Evolutionary conservation across 1,284 basidiomycete genomes (phyloP).

Genomic region (Melampsora allii-populina): DNA sequence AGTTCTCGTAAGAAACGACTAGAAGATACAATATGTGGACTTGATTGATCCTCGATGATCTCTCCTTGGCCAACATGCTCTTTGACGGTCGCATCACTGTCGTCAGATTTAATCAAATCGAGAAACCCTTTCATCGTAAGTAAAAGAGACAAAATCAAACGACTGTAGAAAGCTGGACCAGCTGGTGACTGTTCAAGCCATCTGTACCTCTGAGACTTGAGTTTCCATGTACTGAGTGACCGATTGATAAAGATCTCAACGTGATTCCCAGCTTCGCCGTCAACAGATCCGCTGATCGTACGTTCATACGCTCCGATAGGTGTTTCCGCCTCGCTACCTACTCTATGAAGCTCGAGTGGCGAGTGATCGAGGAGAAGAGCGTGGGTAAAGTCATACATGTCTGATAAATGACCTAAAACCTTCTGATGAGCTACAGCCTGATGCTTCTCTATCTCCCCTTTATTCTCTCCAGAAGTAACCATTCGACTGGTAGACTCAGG

Average conservation of each 20-base stretch:
- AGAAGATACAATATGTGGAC: neutral
- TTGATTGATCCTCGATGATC: neutral
- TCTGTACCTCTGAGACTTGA: conserved; percentile 16
- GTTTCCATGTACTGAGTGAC: conserved; percentile 27
- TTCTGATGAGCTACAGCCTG: neutral
- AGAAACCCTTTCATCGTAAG: conserved; percentile 20
- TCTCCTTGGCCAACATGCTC: neutral
- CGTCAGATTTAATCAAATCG: conserved; percentile 5
- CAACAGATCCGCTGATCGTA: neutral
- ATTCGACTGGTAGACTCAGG: neutral
- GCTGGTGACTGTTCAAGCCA: conserved; percentile 40
- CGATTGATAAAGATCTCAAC: conserved; percentile 1
- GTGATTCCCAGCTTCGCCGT: neutral
- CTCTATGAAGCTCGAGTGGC: neutral
- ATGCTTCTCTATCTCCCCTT: neutral
- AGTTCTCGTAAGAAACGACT: conserved; percentile 6
- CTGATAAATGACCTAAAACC: neutral
- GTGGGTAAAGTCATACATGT: neutral
- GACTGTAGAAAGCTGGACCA: conserved; percentile 35
- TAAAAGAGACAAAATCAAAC: conserved; percentile 31
- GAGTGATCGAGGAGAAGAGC: neutral
- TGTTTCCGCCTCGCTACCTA: neutral
- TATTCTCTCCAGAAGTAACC: neutral
- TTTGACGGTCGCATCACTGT: neutral
- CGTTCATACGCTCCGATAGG: neutral